phyloP scores from a whole-genome alignment of 352 stramenopile species.

The Pythium biforme region DNA sequence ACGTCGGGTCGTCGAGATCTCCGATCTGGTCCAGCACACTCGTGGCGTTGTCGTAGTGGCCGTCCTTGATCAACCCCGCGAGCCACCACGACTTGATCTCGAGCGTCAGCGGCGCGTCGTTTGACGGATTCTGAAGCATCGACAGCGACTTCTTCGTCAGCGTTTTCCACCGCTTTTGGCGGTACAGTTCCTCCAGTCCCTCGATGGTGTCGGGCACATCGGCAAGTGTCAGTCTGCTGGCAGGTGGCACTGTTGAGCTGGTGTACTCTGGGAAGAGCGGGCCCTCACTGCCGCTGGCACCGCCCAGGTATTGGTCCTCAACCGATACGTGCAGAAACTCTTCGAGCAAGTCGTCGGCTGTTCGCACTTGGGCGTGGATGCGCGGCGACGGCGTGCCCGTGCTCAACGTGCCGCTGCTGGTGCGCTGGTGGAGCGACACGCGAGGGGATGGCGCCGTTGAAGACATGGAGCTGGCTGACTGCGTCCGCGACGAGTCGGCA shows the following conservation, averaged over 20 bases:
- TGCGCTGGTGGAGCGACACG: constrained; percentile 15
- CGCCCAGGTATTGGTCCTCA: constrained; percentile 32
- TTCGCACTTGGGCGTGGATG: constrained; percentile 29
- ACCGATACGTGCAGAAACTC: constrained; percentile 58
- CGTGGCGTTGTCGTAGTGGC: constrained; percentile 71
- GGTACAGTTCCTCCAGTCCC: constrained; percentile 56
- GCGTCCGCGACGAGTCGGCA: constrained; percentile 38
- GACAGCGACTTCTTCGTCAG: constrained; percentile 71
- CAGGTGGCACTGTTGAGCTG: constrained; percentile 19
- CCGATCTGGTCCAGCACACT: constrained; percentile 76
- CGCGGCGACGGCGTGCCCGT: constrained; percentile 24
- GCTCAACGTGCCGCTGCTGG: constrained; percentile 21
- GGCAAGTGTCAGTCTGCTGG: constrained; percentile 47
- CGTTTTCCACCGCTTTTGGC: constrained; percentile 68
- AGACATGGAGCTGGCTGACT: constrained; percentile 33
- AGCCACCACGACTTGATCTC: constrained; percentile 85
- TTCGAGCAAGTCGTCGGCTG: constrained; percentile 56
- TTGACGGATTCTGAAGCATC: constrained; percentile 65
- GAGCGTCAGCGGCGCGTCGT: constrained; percentile 42
- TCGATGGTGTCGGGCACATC: constrained; percentile 61
- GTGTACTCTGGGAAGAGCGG: constrained; percentile 17
- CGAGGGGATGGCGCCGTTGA: constrained; percentile 16
- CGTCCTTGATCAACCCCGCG: constrained; percentile 73
- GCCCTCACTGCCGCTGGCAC: not conserved
- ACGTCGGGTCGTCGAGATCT: constrained; percentile 40